phyloP scores from a whole-genome alignment of 2,329 filamentous ascomycete genomes.

The Trichoderma simmonsii region DNA sequence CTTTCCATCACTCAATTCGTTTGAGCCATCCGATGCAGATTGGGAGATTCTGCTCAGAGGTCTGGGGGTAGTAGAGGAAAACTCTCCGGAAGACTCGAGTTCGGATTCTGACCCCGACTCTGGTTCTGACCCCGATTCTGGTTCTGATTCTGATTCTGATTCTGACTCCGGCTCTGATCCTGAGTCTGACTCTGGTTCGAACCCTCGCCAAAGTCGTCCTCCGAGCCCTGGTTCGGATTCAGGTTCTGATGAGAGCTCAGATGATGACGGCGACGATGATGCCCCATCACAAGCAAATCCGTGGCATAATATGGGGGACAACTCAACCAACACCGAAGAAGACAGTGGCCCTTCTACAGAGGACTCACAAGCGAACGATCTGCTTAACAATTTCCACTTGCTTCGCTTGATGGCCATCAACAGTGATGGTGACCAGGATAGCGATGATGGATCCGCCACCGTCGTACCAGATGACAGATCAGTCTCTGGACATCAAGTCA shows the following conservation, averaged over 20 bases:
- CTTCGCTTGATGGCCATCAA: not conserved
- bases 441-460: slow-evolving; percentile 3
- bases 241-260: not conserved
- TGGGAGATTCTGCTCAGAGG: slow-evolving; percentile 13
- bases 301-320: not conserved
- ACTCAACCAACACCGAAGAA: not conserved
- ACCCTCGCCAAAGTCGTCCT: not conserved
- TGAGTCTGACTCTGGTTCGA: not conserved
- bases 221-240: not conserved
- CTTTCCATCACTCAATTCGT: slow-evolving; percentile 20
- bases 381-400: not conserved
- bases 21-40: slow-evolving; percentile 6
- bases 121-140: not conserved
- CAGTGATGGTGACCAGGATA: not conserved
- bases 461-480: slow-evolving; percentile 11
- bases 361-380: not conserved
- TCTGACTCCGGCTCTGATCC: not conserved
- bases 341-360: not conserved
- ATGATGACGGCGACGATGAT: not conserved
- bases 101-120: not conserved
- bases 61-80: not conserved
- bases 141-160: not conserved
- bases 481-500: not conserved
- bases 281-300: not conserved
- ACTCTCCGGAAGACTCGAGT: not conserved